Conservation (phyloP, 176 grass and related monocot genomes). For the Chloris gayana region DNA sequence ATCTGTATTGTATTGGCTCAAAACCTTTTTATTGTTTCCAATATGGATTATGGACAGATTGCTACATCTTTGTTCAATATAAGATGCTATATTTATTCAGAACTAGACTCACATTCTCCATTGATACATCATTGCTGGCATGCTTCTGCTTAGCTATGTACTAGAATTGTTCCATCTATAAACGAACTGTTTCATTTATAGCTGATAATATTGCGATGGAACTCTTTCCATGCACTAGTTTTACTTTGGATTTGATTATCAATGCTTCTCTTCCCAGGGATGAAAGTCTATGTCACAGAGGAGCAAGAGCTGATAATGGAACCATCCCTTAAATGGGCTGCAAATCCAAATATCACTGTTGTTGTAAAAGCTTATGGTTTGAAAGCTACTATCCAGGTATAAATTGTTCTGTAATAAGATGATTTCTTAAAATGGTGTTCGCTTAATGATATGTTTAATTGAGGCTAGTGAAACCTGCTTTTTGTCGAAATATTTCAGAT, state of each 20-base stretch:
- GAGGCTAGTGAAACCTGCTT: conserved; percentile 8
- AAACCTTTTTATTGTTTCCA: background rate
- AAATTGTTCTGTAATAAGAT: conserved; percentile 15
- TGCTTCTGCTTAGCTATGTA: background rate
- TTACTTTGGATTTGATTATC: background rate
- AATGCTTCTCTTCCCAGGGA: conserved; percentile 60
- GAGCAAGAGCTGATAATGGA: conserved; percentile 98
- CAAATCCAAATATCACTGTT: conserved; percentile 88
- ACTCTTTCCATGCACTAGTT: background rate
- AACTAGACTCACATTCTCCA: conserved; percentile 5
- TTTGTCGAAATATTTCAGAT: conserved; percentile 58
- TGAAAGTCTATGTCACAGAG: conserved; percentile 92
- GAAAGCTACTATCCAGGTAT: conserved; percentile 81
- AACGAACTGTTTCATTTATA: background rate
- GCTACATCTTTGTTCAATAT: conserved; percentile 7
- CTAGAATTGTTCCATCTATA: background rate
- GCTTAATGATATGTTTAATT: conserved; percentile 20
- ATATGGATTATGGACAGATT: conserved; percentile 13
- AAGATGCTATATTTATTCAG: conserved; percentile 11
- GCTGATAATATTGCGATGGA: background rate
- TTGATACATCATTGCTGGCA: background rate
- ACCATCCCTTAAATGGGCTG: conserved; percentile 97
- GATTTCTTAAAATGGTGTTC: conserved; percentile 15
- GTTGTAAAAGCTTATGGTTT: conserved; percentile 79
- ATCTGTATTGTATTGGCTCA: background rate